Evolutionary conservation across 768 basidiomycete species (phyloP).

Genomic region (Suillus cothurnatus): DNA sequence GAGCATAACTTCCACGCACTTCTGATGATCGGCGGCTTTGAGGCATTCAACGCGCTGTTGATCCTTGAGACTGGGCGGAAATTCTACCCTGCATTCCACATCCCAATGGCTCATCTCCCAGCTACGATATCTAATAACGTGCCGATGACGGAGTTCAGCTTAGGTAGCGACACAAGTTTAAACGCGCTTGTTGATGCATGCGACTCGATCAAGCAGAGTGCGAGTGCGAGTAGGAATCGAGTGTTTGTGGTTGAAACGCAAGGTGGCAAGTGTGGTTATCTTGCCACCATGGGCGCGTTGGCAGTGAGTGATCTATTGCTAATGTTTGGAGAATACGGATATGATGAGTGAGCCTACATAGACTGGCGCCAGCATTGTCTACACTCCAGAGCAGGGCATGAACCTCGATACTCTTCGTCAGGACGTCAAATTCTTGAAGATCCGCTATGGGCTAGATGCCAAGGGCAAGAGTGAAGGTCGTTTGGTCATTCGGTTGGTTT

Average conservation of each 20-base stretch:
- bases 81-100: conserved; percentile 88
- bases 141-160: conserved; percentile 92
- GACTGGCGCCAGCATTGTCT: conserved; percentile 92
- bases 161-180: conserved; percentile 96
- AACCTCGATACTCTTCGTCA: conserved; percentile 75
- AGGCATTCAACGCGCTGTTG: conserved; percentile 82
- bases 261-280: conserved; percentile 94
- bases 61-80: conserved; percentile 80
- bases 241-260: conserved; percentile 99
- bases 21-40: conserved; percentile 94
- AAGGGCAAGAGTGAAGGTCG: conserved; percentile 93
- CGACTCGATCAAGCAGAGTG: conserved; percentile 98
- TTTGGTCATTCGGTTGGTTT: conserved; percentile 81
- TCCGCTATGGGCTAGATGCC: conserved; percentile 80
- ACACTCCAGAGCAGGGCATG: conserved; percentile 92
- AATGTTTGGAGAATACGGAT: neutral
- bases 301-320: conserved; percentile 61
- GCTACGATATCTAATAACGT: conserved; percentile 99
- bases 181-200: conserved; percentile 97
- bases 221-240: conserved; percentile 91
- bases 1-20: conserved; percentile 76
- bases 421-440: conserved; percentile 88
- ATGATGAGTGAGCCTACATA: conserved; percentile 29
- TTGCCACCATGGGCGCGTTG: conserved; percentile 93
- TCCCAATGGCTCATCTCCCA: conserved; percentile 95